Base-by-base conservation (phyloP, 345 rosid species). In the Isatis tinctoria region DNA sequence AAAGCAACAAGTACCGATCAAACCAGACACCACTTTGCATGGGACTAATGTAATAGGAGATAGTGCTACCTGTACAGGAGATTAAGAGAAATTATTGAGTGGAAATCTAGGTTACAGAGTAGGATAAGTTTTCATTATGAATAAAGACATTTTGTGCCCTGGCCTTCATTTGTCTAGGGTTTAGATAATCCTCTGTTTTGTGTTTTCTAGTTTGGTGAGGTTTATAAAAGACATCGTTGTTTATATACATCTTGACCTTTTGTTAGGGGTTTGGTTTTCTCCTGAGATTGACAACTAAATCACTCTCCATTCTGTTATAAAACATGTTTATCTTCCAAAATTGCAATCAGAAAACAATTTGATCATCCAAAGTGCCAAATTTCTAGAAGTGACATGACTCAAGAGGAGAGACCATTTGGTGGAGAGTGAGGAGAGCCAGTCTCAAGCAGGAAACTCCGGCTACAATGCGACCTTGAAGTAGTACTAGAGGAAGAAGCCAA, bases 401-500 rank as follows among this genome's bases (percentile, higher is more conserved):
- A 76, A n/a, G 70, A 76, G 8, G 80, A 77, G 67, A 57, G 67
- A 44, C 76, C 76, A 65, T 70, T 76, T n/a, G 80, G 75, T 53
- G 79, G 78, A 80, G 96, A 92, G 33, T 82, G 93, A 9, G 97
- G 97, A 17, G 98, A 94, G 22, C 93, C 88, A 18, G 82, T 84
- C 77, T 90, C 96, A 11, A 94, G 90, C 73, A 95, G 78, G 78
- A 87, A 87, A 81, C 92, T 95, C 78, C 92, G 72, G 73, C 97
- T 95, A 51, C 96, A 90, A 84, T 87, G 87, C 13, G 97, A 94
- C 81, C 96, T 84, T 24, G 97, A 82, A 53, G 98, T 94, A 70
- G 97, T 94, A 74, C 97, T 90, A 4, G 98, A 90, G 10, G 98
- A 91, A 73, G 97, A 91, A 40, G 97, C 89, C 90, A 63, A 88